Percentiles rank a stretch among this genome's conserved stretches.
Conservation (phyloP, 73 alveolate species). For the Paraurostyla sp. region DNA sequence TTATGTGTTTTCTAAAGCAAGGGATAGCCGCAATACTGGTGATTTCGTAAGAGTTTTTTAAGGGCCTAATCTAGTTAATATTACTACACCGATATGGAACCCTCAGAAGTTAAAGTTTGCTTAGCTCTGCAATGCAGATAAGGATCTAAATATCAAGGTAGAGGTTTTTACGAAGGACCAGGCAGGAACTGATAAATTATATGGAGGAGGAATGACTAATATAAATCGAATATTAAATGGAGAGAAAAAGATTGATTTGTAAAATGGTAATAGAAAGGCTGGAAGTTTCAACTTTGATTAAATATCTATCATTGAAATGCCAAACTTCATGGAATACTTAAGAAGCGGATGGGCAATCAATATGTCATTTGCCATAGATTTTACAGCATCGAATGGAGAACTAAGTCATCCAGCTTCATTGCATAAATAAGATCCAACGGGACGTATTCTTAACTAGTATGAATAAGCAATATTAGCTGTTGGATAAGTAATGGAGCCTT, state of each 20-base stretch:
- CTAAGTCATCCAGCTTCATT: slow-evolving; percentile 76
- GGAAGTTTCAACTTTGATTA: slow-evolving; percentile 52
- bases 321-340: slow-evolving; percentile 77
- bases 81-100: slow-evolving; percentile 71
- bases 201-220: slow-evolving; percentile 74
- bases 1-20: slow-evolving; percentile 47
- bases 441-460: slow-evolving; percentile 79
- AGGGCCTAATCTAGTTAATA: slow-evolving; percentile 50
- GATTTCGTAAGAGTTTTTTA: slow-evolving; percentile 56
- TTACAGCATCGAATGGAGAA: slow-evolving; percentile 94
- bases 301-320: slow-evolving; percentile 67
- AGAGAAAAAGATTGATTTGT: slow-evolving; percentile 43
- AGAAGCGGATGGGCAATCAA: slow-evolving; percentile 87
- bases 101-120: slow-evolving; percentile 70
- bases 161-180: slow-evolving; percentile 73
- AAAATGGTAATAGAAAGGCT: neutral
- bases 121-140: slow-evolving; percentile 75
- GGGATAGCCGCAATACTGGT: neutral
- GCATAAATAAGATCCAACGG: slow-evolving; percentile 59
- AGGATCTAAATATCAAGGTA: slow-evolving; percentile 64
- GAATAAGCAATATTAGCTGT: slow-evolving; percentile 87
- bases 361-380: slow-evolving; percentile 91
- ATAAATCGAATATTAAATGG: slow-evolving; percentile 47
- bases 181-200: slow-evolving; percentile 70
- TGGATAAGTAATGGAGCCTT: slow-evolving; percentile 82